Base-by-base conservation (phyloP, 2,329 filamentous ascomycete genomes). In the Calonectria crousiana region DNA sequence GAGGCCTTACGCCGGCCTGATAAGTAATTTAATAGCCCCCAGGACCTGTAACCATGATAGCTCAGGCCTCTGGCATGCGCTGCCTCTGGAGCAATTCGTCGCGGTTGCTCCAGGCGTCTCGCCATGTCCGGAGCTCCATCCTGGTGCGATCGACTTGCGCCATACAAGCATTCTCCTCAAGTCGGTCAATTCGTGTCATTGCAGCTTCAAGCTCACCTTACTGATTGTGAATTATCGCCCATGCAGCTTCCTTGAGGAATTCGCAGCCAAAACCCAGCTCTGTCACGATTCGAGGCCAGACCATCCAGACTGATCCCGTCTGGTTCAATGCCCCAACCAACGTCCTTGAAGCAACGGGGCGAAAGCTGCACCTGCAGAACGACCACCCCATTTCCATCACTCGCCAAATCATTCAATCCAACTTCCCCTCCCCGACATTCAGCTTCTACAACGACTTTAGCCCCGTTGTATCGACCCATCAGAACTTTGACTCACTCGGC, bases 401-500 rank as follows among this genome's bases (percentile, higher is more conserved):
- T 14, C 93, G 97, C 49, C 92, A 95, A 80, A 93, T 99, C 75
- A 97, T 99, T 82, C 95, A 98, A 87, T 95, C 95, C 69, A 93
- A 93, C 75, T 99, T 98, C 83, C 93, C 95, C 0, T 83, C 83
- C 4, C 91, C 94, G 1, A 91, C 90, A 13, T 98, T 93, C 86
- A 92, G 91, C 73, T 92, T 94, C 80, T 92, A 98, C 88, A 95
- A 95, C 81, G 88, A 92, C 69, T 91, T 96, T 81, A 92, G 93
- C 78, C 96, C 97, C 0, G 92, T 98, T 51, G 97, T 98, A 30
- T 93, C 93, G 41, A 94, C 95, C 2, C 86, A 89, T 14, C 94
- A 98, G 82, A 99, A 99, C 84, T 99, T 99, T 83, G 97, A 99
- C 85, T 97, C 96, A n/a, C 88, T 99, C 10, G 96, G 96, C 56